Conservation (phyloP, 2,329 filamentous ascomycete genomes). For the Claviceps humidiphila region DNA sequence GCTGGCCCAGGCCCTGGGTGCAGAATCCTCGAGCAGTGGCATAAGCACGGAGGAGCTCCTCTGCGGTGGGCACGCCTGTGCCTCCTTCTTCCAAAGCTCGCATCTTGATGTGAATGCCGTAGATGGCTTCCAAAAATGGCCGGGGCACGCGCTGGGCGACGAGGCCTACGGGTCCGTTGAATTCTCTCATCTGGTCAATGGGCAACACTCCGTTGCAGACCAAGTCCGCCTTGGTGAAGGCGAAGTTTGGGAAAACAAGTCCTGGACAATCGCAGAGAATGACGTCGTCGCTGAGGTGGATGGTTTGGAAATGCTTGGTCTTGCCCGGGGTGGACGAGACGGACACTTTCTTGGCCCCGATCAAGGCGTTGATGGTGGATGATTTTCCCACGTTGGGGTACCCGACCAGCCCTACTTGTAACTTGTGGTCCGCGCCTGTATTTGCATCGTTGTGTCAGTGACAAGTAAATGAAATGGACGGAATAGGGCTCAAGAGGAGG, state of each 20-base stretch:
- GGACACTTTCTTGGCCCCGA: constrained; percentile 95
- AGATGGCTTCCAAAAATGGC: constrained; percentile 78
- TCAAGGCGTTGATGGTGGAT: constrained; percentile 97
- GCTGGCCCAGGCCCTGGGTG: constrained; percentile 77
- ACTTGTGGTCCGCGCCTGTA: constrained; percentile 45
- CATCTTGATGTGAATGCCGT: constrained; percentile 78
- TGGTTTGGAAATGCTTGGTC: constrained; percentile 98
- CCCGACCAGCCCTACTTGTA: constrained; percentile 84
- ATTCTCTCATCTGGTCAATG: constrained; percentile 92
- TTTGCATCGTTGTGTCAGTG: constrained; percentile 6
- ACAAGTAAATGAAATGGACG: too few species aligned
- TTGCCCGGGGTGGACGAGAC: constrained; percentile 96
- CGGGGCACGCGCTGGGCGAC: constrained; percentile 79
- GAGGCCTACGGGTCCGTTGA: constrained; percentile 71
- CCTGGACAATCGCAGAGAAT: constrained; percentile 95
- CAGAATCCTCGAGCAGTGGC: constrained; percentile 82
- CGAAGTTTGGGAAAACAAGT: constrained; percentile 97
- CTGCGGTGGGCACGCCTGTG: constrained; percentile 70
- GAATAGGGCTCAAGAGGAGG: too few species aligned
- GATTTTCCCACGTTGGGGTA: constrained; percentile 99
- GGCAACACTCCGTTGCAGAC: constrained; percentile 91
- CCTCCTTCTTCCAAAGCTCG: constrained; percentile 83
- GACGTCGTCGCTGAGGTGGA: constrained; percentile 80
- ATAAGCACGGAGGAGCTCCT: constrained; percentile 76
- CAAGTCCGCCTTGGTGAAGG: constrained; percentile 88